Base-by-base conservation (phyloP, 2,329 filamentous ascomycete species). In the Microdochium trichocladiopsis region DNA sequence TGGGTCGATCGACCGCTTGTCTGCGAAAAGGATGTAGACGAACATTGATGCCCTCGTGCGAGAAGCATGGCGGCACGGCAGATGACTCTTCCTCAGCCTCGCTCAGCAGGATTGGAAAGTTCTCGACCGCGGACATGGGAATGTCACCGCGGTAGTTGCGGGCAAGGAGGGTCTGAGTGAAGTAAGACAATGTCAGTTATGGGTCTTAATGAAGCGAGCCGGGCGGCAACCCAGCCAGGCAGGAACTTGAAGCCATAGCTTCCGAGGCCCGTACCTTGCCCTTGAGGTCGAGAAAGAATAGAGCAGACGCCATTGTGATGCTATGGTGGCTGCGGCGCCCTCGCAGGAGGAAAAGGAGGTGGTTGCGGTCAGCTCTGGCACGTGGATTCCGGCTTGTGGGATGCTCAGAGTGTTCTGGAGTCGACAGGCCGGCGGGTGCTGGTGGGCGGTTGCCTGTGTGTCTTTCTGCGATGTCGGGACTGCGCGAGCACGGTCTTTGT, bases 1-100 rank as follows among this genome's bases (percentile, higher is more conserved):
- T 25, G 48, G 18, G 37, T 12, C 45, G 21, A 57, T 47, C 12
- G 14, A 22, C 4, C 11, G 11, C n/a, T 11, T 8, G 25, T 22
- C 49, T 21, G 24, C 37, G 47, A 50, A 24, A 18, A 48, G 25
- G 50, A 47, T 3, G 25, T 47, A 12, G 50, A 37, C 4, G 51
- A 56, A 94, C 90, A 72, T 99, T 99, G 77, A 99, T 96, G 69
- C 94, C 94, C 74, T 99, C 94, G 70, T 95, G 88, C 43, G 92
- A 96, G 79, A 99, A 97, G 74, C 94, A 99, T 58, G 94, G 94
- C 52, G 94, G 91, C 2, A 97, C 94, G 56, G 92, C 92, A 48
- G 93, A 97, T 62, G 90, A 96, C 72, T 99, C 94, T 83, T 99
- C 94, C 85, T 99, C 94, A 63, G 94, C 94, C 75, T 99, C 94